Conservation (phyloP, 2,329 filamentous ascomycete species). For the Cryphonectria naterciae region DNA sequence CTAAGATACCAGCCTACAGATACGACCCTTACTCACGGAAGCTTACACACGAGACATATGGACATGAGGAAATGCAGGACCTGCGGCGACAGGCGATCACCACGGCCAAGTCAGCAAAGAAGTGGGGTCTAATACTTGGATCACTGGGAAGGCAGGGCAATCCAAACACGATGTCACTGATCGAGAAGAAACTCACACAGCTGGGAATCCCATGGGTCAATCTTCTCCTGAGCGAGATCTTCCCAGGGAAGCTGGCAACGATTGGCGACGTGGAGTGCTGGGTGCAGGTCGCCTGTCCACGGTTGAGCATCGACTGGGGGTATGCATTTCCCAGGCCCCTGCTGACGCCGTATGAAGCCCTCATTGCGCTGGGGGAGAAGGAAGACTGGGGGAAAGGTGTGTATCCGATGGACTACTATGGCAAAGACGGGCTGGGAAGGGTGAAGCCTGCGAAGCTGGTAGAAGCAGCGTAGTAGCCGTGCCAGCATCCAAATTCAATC, state of each 20-base stretch:
- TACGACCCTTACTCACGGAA: constrained; percentile 96
- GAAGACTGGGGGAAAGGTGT: constrained; percentile 76
- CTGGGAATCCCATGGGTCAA: constrained; percentile 82
- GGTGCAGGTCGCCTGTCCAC: constrained; percentile 97
- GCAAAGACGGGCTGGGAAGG: constrained; percentile 84
- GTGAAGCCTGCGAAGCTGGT: constrained; percentile 55
- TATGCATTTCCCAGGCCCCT: constrained; percentile 91
- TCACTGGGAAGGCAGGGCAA: constrained; percentile 94
- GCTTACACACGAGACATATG: constrained; percentile 88
- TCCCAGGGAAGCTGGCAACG: constrained; percentile 90
- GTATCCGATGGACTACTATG: constrained; percentile 99
- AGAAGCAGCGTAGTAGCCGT: constrained; percentile 19
- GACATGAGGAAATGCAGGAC: constrained; percentile 86
- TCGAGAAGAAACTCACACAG: constrained; percentile 75
- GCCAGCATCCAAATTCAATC: not conserved
- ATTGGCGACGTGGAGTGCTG: constrained; percentile 96
- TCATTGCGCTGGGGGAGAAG: constrained; percentile 81
- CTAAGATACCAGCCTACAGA: constrained; percentile 83
- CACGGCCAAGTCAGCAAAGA: constrained; percentile 74
- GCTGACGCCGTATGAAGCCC: constrained; percentile 91
- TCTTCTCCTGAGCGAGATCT: constrained; percentile 89
- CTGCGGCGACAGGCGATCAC: constrained; percentile 77
- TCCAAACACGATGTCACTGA: constrained; percentile 85
- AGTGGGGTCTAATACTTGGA: constrained; percentile 95
- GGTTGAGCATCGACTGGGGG: constrained; percentile 97